Evolutionary conservation across 306 rosid genomes (phyloP), one percentile per base, ranked within the genome.

Genomic region (Acacia crassicarpa): DNA sequence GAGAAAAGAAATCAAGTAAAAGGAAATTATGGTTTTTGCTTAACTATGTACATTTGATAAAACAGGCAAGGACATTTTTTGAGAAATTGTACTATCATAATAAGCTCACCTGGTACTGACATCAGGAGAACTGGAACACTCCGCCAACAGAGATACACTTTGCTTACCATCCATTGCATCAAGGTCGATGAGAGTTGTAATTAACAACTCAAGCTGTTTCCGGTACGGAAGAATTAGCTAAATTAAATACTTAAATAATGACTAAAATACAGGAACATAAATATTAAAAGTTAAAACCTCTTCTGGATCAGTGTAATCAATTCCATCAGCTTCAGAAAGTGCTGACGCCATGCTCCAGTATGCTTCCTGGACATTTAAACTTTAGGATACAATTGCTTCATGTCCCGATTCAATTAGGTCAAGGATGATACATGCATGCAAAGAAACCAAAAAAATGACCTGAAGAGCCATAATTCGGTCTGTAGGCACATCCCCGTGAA

Each of bases 141-240:
- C 98, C 38, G 88, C 98, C 87, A 93, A 87, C 74, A 95, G 72
- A 4, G 92, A 93, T 49, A 91, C 99, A 78, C 99, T 93, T 51
- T 88, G 93, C 88, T 95, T 95, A 49, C 99, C 94, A 83, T 95
- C 99, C 99, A 95, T 95, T 59, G 99, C 98, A 84, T 95, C 99
- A n/a, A 95, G 94, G 87, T 93, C 99, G 51, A 93, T 93, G 62
- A 95, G 99, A 83, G 99, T 89, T 73, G 91, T 86, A 67, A 95
- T 83, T 84, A 95, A 87, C 87, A 93, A 80, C 91, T 95, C 99
- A 30, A 95, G 99, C 99, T 95, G 92, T 72, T 58, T 78, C 83
- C 38, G 49, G 79, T 70, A 48, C 9, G 80, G 86, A 85, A 58
- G 8, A 19, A 45, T 22, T 3, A 56, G 72, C 74, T 66, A 86